Percentiles rank a stretch among this genome's conserved stretches.
Conservation (phyloP, 306 rosid species). For the Malus sieversii region DNA sequence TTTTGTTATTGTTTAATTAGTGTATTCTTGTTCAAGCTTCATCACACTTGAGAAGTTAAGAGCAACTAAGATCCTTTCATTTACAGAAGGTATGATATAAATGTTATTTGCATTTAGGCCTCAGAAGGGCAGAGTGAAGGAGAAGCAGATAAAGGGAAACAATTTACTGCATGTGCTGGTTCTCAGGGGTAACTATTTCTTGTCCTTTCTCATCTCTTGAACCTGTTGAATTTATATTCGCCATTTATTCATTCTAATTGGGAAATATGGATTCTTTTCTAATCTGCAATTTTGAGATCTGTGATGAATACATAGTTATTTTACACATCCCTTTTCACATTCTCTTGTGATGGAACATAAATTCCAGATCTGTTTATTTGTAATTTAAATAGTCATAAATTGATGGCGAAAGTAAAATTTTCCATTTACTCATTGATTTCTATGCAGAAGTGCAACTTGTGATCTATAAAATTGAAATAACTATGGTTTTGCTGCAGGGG, state of each 20-base stretch:
- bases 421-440: not conserved
- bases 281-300: not conserved
- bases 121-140: conserved; percentile 1
- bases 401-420: not conserved
- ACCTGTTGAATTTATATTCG: not conserved
- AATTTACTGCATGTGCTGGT: not conserved
- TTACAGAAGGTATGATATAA: not conserved
- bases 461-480: not conserved
- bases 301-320: not conserved
- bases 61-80: not conserved
- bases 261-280: not conserved
- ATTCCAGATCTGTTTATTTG: not conserved
- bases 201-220: not conserved
- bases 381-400: not conserved
- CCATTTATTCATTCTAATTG: not conserved
- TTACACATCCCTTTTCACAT: not conserved
- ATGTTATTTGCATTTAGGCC: not conserved
- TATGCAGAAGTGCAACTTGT: not conserved
- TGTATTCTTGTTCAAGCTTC: not conserved
- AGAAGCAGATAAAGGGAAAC: conserved; percentile 1
- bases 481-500: not conserved
- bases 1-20: not conserved
- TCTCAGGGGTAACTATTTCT: conserved; percentile 1
- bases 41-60: not conserved
- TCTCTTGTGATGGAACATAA: not conserved